Conservation (phyloP, 1,139 yeast genomes). For the Diutina scorzettiae region DNA sequence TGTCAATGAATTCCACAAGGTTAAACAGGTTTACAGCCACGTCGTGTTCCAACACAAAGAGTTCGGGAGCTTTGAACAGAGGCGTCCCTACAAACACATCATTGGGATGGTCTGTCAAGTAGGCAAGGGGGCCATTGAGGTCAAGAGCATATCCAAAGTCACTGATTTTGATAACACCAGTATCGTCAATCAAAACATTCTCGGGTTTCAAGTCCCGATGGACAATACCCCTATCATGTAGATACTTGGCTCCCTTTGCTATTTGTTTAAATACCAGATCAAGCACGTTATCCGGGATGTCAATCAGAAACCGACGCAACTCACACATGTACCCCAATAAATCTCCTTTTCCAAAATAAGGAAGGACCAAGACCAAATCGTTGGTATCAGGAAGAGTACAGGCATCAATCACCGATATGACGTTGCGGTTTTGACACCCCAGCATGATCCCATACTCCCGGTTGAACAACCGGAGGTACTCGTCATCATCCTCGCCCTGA, state of each 20-base stretch:
- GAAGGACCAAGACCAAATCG: slow-evolving; percentile 13
- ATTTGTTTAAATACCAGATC: slow-evolving; percentile 39
- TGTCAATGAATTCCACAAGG: neutral
- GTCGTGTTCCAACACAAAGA: slow-evolving; percentile 20
- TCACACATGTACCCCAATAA: slow-evolving; percentile 28
- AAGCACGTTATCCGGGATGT: slow-evolving; percentile 21
- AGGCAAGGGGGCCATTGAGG: slow-evolving; percentile 8
- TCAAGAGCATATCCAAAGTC: slow-evolving; percentile 42
- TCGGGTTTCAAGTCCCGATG: slow-evolving; percentile 50
- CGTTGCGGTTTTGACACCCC: slow-evolving; percentile 28
- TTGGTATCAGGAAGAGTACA: neutral
- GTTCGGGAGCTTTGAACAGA: slow-evolving; percentile 46
- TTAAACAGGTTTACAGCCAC: slow-evolving; percentile 8
- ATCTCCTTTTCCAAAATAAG: slow-evolving; percentile 37
- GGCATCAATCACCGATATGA: slow-evolving; percentile 76
- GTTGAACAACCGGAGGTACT: slow-evolving; percentile 14
- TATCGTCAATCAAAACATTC: slow-evolving; percentile 33
- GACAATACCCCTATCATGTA: slow-evolving; percentile 31
- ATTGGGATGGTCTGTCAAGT: slow-evolving; percentile 18
- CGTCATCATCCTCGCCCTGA: slow-evolving; percentile 10
- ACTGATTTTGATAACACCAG: slow-evolving; percentile 33
- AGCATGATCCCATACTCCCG: slow-evolving; percentile 22
- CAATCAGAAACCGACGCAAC: slow-evolving; percentile 22
- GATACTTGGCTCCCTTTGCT: slow-evolving; percentile 30
- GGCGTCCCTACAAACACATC: slow-evolving; percentile 35